Conservation (phyloP, 306 rosid species). For the Begonia masoniana region DNA sequence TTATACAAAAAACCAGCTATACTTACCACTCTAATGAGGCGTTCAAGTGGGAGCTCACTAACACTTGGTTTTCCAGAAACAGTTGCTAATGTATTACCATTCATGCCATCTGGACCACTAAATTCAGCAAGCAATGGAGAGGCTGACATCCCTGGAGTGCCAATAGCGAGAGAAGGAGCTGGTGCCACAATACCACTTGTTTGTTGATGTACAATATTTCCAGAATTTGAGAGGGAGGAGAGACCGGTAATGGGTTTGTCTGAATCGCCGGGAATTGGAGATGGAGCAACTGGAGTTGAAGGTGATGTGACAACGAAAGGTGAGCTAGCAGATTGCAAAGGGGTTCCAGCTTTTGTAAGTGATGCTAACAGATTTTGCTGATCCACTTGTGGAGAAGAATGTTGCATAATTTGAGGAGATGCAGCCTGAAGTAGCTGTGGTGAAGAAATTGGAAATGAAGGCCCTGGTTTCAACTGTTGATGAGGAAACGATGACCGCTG, state of each 20-base stretch:
- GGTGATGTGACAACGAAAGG: slow-evolving; percentile 78
- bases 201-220: slow-evolving; percentile 59
- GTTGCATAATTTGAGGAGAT: slow-evolving; percentile 82
- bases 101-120: slow-evolving; percentile 48
- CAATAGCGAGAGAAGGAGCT: slow-evolving; percentile 84
- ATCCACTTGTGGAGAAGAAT: slow-evolving; percentile 88
- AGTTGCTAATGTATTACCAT: slow-evolving; percentile 36
- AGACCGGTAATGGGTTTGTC: slow-evolving; percentile 56
- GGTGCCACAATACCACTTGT: slow-evolving; percentile 32
- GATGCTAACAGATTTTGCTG: slow-evolving; percentile 50
- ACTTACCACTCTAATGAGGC: slow-evolving; percentile 67
- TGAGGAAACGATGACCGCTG: slow-evolving; percentile 70
- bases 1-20: slow-evolving; percentile 8
- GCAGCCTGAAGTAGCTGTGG: slow-evolving; percentile 64
- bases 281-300: slow-evolving; percentile 81
- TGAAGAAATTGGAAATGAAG: slow-evolving; percentile 51
- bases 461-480: slow-evolving; percentile 55
- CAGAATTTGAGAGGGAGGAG: slow-evolving; percentile 53
- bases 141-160: slow-evolving; percentile 97
- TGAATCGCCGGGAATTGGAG: slow-evolving; percentile 69
- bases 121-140: slow-evolving; percentile 93
- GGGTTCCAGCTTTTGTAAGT: slow-evolving; percentile 55
- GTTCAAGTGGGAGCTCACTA: slow-evolving; percentile 81
- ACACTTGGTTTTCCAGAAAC: slow-evolving; percentile 51
- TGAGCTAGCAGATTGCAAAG: slow-evolving; percentile 71